Base-by-base conservation (phyloP, 2,329 filamentous ascomycete species). In the Fusarium austroafricanum region DNA sequence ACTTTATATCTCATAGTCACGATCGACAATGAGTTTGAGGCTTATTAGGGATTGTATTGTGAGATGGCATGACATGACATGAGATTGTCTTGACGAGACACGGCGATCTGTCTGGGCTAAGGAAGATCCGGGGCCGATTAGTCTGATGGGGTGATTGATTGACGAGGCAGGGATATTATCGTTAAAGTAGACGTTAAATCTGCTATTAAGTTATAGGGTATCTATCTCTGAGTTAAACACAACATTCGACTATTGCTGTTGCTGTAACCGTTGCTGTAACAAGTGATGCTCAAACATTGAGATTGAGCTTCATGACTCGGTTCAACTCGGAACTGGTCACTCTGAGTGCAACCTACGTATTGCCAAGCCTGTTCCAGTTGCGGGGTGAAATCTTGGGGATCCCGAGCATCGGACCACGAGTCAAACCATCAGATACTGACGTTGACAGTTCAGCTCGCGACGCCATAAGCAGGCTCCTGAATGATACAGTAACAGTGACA, bases 341-440 rank as follows among this genome's bases (percentile, higher is more conserved):
- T 11, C 10, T 9, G 15, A 44, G 26, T 18, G 11, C 15, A 23
- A 29, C 9, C 51, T 53, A 42, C 37, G 59, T 62, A 38, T 38
- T 44, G 55, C 65, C 65, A 55, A 67, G 55, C 20, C 23, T 29
- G 10, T 18, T 28, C n/a, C 20, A 51, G 47, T 58, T 55, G 65
- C 55, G 65, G 65, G 65, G 61, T 64, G 47, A 31, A 37, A 68
- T 51, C 49, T 47, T 61, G 57, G 55, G 44, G 51, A 45, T 37
- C 61, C 65, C 65, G 56, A 62, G 31, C 11, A 50, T 68, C 65
- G 56, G 65, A 39, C 47, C 37, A 50, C 21, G 10, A 14, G 29
- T 26, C 26, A 26, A 10, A 52, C 31, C 35, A 61, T 42, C 37
- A 26, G 59, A n/a, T 10, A 46, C 51, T 55, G 49, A 51, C 37